Evolutionary conservation across 2,329 filamentous ascomycete species (phyloP).

Genomic region (Graphilbum fragrans): DNA sequence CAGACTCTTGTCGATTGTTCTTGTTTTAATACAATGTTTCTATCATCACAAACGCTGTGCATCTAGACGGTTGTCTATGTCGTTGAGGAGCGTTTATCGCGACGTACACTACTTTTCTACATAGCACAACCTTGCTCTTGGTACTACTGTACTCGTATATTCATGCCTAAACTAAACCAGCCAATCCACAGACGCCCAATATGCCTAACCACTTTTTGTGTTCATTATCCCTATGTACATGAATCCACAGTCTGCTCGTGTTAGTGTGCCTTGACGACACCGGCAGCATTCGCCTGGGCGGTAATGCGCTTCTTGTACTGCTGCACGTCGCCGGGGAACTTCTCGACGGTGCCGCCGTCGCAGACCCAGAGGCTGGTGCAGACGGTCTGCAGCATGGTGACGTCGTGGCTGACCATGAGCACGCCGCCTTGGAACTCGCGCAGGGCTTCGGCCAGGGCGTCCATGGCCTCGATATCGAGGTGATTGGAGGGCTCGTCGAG

Average conservation of each 20-base stretch:
- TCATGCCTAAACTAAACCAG: no score
- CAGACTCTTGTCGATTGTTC: background rate
- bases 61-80: no score
- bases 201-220: no score
- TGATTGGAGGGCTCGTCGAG: conserved; percentile 98
- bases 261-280: conserved; percentile 62
- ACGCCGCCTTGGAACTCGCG: conserved; percentile 86
- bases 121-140: no score
- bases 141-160: no score
- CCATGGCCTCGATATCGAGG: conserved; percentile 98
- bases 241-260: no score
- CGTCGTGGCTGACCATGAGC: conserved; percentile 97
- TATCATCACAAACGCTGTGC: background rate
- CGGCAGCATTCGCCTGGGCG: conserved; percentile 75
- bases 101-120: no score
- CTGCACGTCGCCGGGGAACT: conserved; percentile 91
- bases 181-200: no score
- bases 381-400: conserved; percentile 95
- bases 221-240: no score
- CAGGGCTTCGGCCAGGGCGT: conserved; percentile 77
- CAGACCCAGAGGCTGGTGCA: conserved; percentile 95
- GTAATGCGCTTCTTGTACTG: conserved; percentile 96
- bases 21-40: background rate
- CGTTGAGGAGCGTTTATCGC: no score
- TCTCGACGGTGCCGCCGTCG: conserved; percentile 84